Evolutionary conservation across 1,284 basidiomycete genomes (phyloP), one percentile per base, ranked within the genome.

Genomic region (Inonotus hispidus): DNA sequence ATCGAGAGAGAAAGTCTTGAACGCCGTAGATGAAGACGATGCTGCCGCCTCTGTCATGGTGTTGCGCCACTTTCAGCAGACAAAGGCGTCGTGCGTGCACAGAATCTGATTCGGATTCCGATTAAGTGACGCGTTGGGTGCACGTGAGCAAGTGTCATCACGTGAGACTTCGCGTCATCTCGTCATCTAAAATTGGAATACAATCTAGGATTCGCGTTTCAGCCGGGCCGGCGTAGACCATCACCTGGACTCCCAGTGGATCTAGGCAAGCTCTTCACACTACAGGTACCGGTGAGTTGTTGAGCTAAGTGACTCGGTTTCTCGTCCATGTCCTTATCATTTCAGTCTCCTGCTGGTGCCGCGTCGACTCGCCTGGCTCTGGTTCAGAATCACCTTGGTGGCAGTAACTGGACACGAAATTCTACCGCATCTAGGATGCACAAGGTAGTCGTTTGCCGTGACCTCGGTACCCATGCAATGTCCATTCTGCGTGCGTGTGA

Each of bases 1-100:
- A 47, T 82, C 78, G 39, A 98, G 77, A 58, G 89, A 88, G 71
- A 97, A 98, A 0, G 90, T 88, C 74, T 90, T 83, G 64, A 88
- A 80, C 6, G 93, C 93, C 54, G 81, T 86, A 13, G 65, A 63
- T 21, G 69, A 62, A 53, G 65, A 61, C 19, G 60, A 62, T 11
- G 59, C 23, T 29, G 55, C 45, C 13, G 29, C 38, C 11, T 21
- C 29, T 8, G 35, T 23, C 49, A 53, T 59, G 25, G 41, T 2
- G 23, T 53, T 45, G 27, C 27, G 53, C 55, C 21, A 27, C 43
- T 23, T 29, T 11, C 4, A 25, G 46, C 16, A 52, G 27, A 52
- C n/a, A 16, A 27, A 52, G 49, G 49, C 50, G 25, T 23, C 46
- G 46, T 32, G 53, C 50, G 35, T n/a, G 53, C 37, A 23, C 39